A percentile compares a stretch with the other conserved stretches of the same genome.
Conservation (phyloP, 2,329 filamentous ascomycete species). For the Dothistroma septosporum region DNA sequence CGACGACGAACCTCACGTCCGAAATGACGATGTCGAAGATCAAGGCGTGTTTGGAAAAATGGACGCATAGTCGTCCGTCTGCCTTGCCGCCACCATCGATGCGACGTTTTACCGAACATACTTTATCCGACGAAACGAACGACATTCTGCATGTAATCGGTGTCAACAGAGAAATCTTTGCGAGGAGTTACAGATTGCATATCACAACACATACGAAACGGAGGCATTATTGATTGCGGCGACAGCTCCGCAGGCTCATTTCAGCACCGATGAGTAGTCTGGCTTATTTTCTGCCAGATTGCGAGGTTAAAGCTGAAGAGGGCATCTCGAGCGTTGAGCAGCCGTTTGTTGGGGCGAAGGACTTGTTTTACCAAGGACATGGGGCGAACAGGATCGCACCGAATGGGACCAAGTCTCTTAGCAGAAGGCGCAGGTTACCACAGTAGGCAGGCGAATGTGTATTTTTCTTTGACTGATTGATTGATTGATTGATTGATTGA, state of each 20-base stretch:
- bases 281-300: constrained; percentile 4
- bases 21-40: constrained; percentile 80
- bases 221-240: not conserved
- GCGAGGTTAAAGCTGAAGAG: constrained; percentile 37
- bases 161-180: constrained; percentile 10
- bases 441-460: not conserved
- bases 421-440: constrained; percentile 1
- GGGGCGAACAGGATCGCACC: not conserved
- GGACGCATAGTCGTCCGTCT: constrained; percentile 63
- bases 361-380: not conserved
- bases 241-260: constrained; percentile 22
- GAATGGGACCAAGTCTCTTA: not conserved
- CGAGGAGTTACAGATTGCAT: constrained; percentile 20
- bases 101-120: not conserved
- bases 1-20: constrained; percentile 45
- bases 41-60: constrained; percentile 85
- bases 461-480: not conserved
- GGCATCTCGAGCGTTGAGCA: constrained; percentile 29
- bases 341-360: constrained; percentile 3
- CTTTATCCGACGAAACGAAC: not conserved
- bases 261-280: constrained; percentile 27
- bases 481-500: not conserved
- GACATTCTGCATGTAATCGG: constrained; percentile 1
- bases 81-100: not conserved
- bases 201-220: constrained; percentile 22